Evolutionary conservation across 2,329 filamentous ascomycete species (phyloP).

Genomic region (Pyrenochaeta sp.): DNA sequence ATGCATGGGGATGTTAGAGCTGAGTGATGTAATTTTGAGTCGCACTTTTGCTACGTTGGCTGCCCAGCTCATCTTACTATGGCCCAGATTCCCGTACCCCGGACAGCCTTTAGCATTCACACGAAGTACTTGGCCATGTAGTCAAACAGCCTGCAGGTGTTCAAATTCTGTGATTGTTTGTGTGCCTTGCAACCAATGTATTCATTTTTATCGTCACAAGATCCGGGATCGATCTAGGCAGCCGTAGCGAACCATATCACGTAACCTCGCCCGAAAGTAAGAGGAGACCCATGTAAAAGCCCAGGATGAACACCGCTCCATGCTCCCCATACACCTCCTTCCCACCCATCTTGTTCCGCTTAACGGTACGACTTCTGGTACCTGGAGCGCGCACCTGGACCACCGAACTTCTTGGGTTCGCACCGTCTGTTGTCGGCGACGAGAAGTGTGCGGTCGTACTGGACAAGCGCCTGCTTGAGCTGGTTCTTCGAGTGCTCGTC

Average conservation of each 20-base stretch:
- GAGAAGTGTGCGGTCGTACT: slow-evolving; percentile 96
- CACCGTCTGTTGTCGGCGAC: slow-evolving; percentile 99
- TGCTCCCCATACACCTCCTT: slow-evolving; percentile 35
- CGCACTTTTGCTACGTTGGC: neutral
- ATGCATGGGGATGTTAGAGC: slow-evolving; percentile 23
- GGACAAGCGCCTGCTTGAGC: slow-evolving; percentile 94
- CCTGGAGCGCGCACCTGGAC: slow-evolving; percentile 91
- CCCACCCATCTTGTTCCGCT: slow-evolving; percentile 47
- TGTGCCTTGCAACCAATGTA: slow-evolving; percentile 49
- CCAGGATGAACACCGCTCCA: slow-evolving; percentile 50
- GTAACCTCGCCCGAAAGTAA: slow-evolving; percentile 34
- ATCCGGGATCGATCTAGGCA: slow-evolving; percentile 37
- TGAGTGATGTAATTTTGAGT: neutral
- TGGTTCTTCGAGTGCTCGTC: slow-evolving; percentile 99
- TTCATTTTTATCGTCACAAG: slow-evolving; percentile 53
- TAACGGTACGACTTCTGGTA: slow-evolving; percentile 99
- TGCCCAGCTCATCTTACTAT: too few relatives aligned
- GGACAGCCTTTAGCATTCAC: too few relatives aligned
- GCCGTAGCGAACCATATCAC: slow-evolving; percentile 38
- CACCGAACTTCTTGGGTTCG: slow-evolving; percentile 98
- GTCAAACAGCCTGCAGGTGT: neutral
- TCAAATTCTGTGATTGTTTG: slow-evolving; percentile 1
- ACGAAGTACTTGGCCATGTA: too few relatives aligned
- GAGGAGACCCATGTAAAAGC: slow-evolving; percentile 46
- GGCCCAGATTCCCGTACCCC: too few relatives aligned